These are phyloP conservation scores for Fusarium sp. DNA, from an alignment of 2,329 filamentous ascomycete genomes.

Conservation along the genomic window DNA sequence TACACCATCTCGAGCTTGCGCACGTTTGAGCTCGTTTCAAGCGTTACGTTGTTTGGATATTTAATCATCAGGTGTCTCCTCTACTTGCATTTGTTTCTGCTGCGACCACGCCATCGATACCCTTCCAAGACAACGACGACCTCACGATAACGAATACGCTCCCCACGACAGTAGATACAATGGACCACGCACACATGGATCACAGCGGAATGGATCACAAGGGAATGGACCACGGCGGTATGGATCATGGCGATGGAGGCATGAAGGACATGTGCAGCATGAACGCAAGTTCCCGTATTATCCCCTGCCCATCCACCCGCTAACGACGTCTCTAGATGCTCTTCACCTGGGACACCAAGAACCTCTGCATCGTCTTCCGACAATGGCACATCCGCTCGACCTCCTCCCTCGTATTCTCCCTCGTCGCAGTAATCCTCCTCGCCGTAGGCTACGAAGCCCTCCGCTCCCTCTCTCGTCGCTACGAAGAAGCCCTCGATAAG, in stretches of 20 bases:
- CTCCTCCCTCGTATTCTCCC: conserved; percentile 81
- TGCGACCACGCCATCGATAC: background rate
- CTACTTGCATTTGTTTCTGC: background rate
- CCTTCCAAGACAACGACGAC: background rate
- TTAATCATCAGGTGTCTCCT: background rate
- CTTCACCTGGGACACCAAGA: conserved; percentile 93
- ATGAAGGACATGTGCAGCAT: conserved; percentile 83
- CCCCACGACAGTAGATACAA: conserved; percentile 35
- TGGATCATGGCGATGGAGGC: conserved; percentile 70
- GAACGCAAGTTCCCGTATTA: conserved; percentile 72
- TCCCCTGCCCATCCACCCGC: background rate
- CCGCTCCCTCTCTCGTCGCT: conserved; percentile 79
- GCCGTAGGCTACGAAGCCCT: conserved; percentile 94
- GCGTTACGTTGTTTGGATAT: conserved; percentile 2
- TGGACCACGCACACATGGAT: conserved; percentile 60
- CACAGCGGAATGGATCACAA: conserved; percentile 58
- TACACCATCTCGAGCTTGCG: conserved; percentile 44
- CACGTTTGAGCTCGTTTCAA: conserved; percentile 57
- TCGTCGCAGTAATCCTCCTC: conserved; percentile 83
- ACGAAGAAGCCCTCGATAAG: conserved; percentile 71
- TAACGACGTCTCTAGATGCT: conserved; percentile 76
- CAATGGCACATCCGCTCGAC: conserved; percentile 88
- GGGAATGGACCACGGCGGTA: conserved; percentile 67
- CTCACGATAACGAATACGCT: background rate
- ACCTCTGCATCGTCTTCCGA: conserved; percentile 96